phyloP scores from a whole-genome alignment of 768 basidiomycete species.

The Boletales sp. region DNA sequence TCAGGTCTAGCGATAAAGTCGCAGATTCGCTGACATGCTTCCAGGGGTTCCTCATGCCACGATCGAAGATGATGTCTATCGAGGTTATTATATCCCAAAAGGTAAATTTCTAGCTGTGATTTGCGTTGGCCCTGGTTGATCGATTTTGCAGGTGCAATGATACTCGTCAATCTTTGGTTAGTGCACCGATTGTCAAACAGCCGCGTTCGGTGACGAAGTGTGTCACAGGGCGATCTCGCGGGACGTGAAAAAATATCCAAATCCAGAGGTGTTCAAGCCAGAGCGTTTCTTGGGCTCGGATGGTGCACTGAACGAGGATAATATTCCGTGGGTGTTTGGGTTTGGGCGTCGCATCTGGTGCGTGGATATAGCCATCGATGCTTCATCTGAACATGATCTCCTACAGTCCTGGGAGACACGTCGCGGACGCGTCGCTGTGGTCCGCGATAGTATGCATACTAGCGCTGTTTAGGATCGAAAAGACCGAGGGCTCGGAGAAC shows the following conservation, averaged over 20 bases:
- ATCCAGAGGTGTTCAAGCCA: constrained; percentile 34
- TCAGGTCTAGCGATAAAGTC: background rate
- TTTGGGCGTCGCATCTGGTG: constrained; percentile 23
- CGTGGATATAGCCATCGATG: background rate
- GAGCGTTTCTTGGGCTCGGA: constrained; percentile 32
- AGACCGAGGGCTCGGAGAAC: constrained; percentile 12
- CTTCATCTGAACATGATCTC: background rate
- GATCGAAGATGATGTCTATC: constrained; percentile 33
- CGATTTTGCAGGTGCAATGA: constrained; percentile 3
- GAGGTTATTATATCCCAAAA: constrained; percentile 33
- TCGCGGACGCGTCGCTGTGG: constrained; percentile 22
- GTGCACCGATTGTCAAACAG: background rate
- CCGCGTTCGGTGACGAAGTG: background rate
- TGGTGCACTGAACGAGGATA: constrained; percentile 16
- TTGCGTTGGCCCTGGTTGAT: background rate
- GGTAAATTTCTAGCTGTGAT: constrained; percentile 1
- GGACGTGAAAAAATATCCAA: constrained; percentile 34
- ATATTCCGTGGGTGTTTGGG: constrained; percentile 11
- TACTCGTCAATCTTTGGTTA: constrained; percentile 15
- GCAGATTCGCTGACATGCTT: background rate
- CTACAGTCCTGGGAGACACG: constrained; percentile 17
- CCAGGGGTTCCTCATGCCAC: constrained; percentile 42
- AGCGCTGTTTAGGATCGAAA: constrained; percentile 14
- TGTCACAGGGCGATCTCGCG: constrained; percentile 37
- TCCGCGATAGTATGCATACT: constrained; percentile 19